Evolutionary conservation across 2,329 filamentous ascomycete species (phyloP), one percentile per base, ranked within the genome.

Genomic region (Aspergillus ustus): DNA sequence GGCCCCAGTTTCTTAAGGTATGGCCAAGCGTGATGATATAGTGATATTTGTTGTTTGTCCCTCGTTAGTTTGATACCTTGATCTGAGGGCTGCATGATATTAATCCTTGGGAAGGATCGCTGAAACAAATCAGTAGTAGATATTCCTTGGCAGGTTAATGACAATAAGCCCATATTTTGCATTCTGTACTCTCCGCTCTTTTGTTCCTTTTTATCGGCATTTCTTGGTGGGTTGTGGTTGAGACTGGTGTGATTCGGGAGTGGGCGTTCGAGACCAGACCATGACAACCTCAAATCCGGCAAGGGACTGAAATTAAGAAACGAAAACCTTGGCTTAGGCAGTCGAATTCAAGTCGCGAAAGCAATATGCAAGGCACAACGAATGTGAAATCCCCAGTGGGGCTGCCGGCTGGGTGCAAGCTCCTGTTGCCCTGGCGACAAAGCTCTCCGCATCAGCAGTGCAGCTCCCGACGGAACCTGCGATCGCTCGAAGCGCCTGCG

Each of bases 401-500:
- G n/a, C n/a, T n/a, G n/a, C 57, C 50, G 22, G 29, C 60, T 11
- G 34, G 15, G 34, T 15, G 34, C 34, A 11, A 50, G 52, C 54
- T 17, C 45, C 46, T 54, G 63, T 65, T 63, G 63, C 63, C 63
- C 60, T 37, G 63, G 63, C 40, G 60, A 64, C 60, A 62, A 43
- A 49, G 54, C 40, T 62, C 56, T 59, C 61, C 61, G 56, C n/a
- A n/a, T n/a, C 54, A 2, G 25, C 25, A 25, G 25, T 5, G 54
- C 51, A 53, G 51, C 43, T 52, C 57, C 51, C 57, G 51, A 54
- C 52, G 46, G 52, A 54, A 56, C 48, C 45, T 51, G 43, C 34
- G 50, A 49, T 59, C 49, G 19, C 59, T 51, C 52, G 20, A 62
- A 54, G 60, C 60, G 53, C 62, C 62, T n/a, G n/a, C n/a, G n/a